Percentiles rank a stretch among this genome's conserved stretches.
Evolutionary conservation across 257 asterid species (phyloP).

Genomic region (Nicotiana attenuata): DNA sequence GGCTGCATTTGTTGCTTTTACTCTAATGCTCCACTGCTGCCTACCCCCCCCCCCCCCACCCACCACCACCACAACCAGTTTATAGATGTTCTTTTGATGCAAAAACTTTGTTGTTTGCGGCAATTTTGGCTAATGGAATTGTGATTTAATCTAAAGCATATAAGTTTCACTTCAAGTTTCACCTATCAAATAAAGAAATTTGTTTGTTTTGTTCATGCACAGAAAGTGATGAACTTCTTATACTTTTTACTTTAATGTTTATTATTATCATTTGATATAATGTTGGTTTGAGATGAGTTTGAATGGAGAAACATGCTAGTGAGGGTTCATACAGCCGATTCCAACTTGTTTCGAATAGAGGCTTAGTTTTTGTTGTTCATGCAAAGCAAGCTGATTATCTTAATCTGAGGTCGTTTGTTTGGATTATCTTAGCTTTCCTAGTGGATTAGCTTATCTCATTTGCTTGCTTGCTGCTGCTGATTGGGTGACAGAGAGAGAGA

Average conservation of each 20-base stretch:
- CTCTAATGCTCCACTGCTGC: too few species aligned
- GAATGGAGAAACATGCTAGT: not conserved
- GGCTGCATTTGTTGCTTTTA: too few species aligned
- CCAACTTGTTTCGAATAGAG: not conserved
- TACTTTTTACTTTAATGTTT: not conserved
- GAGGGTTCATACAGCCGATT: not conserved
- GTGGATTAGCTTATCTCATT: not conserved
- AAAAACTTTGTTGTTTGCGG: too few species aligned
- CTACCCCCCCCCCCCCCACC: too few species aligned
- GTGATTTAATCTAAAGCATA: too few species aligned
- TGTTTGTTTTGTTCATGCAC: not conserved
- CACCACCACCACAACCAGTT: too few species aligned
- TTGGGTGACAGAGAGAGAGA: not conserved
- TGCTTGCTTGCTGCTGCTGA: conserved; percentile 3
- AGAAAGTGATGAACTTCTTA: not conserved
- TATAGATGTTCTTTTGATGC: too few species aligned
- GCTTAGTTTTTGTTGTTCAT: not conserved
- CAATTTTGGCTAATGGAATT: too few species aligned
- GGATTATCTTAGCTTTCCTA: not conserved
- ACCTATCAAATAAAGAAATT: not conserved
- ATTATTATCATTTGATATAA: not conserved
- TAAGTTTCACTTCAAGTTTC: not conserved
- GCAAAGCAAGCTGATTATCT: not conserved
- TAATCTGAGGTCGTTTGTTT: not conserved
- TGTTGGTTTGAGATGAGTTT: not conserved